A percentile compares a stretch with the other conserved stretches of the same genome.
Conservation (phyloP, 495 filamentous ascomycete species). For the Recurvomyces mirabilis region DNA sequence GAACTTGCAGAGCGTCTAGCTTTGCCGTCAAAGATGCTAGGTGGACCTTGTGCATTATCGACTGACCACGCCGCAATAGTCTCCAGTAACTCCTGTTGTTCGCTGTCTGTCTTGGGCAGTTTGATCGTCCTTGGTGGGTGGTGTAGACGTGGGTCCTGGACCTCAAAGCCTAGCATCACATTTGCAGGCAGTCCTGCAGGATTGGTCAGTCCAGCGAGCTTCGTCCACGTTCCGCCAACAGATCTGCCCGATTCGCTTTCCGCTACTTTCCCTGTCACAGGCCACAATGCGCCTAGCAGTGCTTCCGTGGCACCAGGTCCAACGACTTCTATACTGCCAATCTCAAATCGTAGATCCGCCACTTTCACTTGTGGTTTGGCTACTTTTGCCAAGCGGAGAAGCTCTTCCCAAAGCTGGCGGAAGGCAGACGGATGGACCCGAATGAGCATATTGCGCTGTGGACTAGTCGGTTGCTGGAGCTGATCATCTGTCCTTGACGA, state of each 20-base stretch:
- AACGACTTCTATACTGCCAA: conserved; percentile 83
- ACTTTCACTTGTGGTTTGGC: conserved; percentile 62
- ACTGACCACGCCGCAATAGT: conserved; percentile 59
- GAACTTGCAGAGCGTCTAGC: conserved; percentile 50
- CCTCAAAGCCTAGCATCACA: conserved; percentile 58
- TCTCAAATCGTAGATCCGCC: conserved; percentile 88
- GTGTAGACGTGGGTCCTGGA: conserved; percentile 68
- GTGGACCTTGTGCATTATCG: conserved; percentile 44
- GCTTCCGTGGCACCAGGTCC: conserved; percentile 79
- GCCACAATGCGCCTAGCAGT: conserved; percentile 58
- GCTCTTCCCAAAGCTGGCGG: conserved; percentile 65
- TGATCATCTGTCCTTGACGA: conserved; percentile 28
- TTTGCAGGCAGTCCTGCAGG: conserved; percentile 63
- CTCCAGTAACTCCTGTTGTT: conserved; percentile 42
- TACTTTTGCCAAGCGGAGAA: conserved; percentile 57
- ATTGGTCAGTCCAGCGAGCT: conserved; percentile 60
- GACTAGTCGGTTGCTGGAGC: conserved; percentile 10
- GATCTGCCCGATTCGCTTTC: no score
- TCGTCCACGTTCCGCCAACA: conserved; percentile 52
- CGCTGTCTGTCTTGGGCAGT: conserved; percentile 29
- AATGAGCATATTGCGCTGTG: conserved; percentile 53
- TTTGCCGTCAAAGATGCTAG: conserved; percentile 57
- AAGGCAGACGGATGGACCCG: conserved; percentile 85
- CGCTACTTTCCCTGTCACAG: conserved; percentile 29
- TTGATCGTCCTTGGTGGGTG: conserved; percentile 50